Percentiles rank a stretch among this genome's conserved stretches.
phyloP scores from a whole-genome alignment of 75 land plant genomes.

The Gnetum montanum region DNA sequence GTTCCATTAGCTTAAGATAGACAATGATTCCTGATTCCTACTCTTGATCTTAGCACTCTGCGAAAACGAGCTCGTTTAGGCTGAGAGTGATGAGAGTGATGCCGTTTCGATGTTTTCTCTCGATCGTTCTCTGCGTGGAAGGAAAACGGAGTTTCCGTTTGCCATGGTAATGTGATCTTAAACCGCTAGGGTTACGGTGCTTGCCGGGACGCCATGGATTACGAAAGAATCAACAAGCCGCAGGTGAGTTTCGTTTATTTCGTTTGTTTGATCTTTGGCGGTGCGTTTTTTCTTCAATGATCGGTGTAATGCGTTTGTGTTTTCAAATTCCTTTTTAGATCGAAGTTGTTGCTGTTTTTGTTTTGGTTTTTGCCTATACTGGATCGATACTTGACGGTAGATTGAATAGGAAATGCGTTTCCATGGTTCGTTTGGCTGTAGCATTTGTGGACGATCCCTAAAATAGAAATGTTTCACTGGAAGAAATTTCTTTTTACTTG shows the following conservation, averaged over 20 bases:
- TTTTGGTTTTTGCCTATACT: not conserved
- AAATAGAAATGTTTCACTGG: too few relatives aligned
- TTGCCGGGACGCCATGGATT: constrained; percentile 24
- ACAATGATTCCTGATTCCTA: not conserved
- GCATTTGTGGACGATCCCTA: too few relatives aligned
- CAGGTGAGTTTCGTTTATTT: constrained; percentile 2
- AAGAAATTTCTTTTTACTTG: too few relatives aligned
- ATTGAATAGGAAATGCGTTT: not conserved
- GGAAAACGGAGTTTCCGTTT: not conserved
- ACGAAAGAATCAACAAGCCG: constrained; percentile 16
- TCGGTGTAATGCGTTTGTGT: not conserved
- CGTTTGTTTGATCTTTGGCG: too few relatives aligned
- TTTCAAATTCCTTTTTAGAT: not conserved
- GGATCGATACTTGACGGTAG: not conserved
- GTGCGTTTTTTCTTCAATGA: too few relatives aligned
- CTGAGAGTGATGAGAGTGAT: not conserved
- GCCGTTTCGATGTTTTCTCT: not conserved
- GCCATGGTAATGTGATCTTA: not conserved
- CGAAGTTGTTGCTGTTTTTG: not conserved
- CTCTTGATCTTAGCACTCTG: not conserved
- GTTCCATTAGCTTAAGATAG: not conserved
- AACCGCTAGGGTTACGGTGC: not conserved
- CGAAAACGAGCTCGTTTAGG: not conserved
- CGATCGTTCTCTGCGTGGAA: not conserved
- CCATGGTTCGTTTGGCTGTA: not conserved